phyloP scores from a whole-genome alignment of 345 rosid species.

The Limnanthes douglasii region DNA sequence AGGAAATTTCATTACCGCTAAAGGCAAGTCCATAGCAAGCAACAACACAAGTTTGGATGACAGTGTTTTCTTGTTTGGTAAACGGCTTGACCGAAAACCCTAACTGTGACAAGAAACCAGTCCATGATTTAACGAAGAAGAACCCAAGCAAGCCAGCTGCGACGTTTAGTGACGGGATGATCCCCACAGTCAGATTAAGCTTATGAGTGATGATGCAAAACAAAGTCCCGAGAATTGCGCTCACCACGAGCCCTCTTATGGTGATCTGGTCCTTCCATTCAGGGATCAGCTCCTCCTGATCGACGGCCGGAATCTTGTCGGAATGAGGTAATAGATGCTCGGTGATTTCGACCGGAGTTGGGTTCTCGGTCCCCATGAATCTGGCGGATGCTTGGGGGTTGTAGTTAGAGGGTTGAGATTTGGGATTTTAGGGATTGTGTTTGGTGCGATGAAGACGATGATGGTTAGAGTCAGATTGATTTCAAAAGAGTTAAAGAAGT shows the following conservation, averaged over 20 bases:
- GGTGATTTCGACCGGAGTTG: conserved; percentile 24
- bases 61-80: conserved; percentile 87
- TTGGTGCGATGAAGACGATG: too few species aligned
- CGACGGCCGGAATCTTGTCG: conserved; percentile 6
- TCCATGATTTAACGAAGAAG: conserved; percentile 91
- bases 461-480: too few species aligned
- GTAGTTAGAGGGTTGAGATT: neutral
- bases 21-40: conserved; percentile 92
- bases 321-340: conserved; percentile 28
- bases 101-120: conserved; percentile 39
- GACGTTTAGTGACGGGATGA: conserved; percentile 82
- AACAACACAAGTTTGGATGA: conserved; percentile 92
- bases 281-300: conserved; percentile 29
- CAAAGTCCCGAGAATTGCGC: conserved; percentile 55
- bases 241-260: conserved; percentile 46
- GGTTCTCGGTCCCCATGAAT: conserved; percentile 45
- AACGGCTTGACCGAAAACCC: conserved; percentile 55
- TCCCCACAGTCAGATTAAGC: conserved; percentile 82
- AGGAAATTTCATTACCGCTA: conserved; percentile 34
- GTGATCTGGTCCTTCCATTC: conserved; percentile 96
- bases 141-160: conserved; percentile 88
- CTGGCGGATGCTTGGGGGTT: neutral
- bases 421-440: too few species aligned
- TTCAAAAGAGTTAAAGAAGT: too few species aligned
- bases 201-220: conserved; percentile 88